Base-by-base conservation (phyloP, 495 filamentous ascomycete genomes). In the Bryoglossum gracile region DNA sequence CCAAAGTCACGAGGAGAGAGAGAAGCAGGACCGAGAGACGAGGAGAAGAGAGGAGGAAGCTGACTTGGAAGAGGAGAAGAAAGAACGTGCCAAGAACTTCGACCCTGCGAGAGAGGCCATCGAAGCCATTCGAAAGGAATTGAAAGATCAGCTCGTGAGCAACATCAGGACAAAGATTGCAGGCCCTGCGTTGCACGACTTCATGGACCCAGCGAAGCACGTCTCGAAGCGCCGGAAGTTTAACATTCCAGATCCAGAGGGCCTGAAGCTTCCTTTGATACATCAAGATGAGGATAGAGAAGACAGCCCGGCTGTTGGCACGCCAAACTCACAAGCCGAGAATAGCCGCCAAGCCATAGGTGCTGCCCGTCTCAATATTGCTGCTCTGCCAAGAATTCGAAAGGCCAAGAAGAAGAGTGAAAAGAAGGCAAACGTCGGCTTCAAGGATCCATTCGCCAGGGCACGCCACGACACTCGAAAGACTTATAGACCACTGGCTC, bases 11-110 rank as follows among this genome's bases (percentile, higher is more conserved):
- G 82, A 85, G 48, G 64, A 75, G 56, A 71, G 75, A 36, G 70
- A 75, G 42, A 73, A 70, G 50, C 74, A 70, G 28, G 72, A 82
- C 51, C 61, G 64, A 23, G 77, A 81, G 37, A 64, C 71, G 32
- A 53, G 76, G n/a, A 76, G 73, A 34, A 81, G 75, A 48, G 84
- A 92, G 54, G 80, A 84, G 9, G 86, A 85, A 46, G 63, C 77
- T 34, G 89, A 94, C 56, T 56, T 89, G 16, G 87, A 94, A 51
- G 83, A 90, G 56, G 89, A 96, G 58, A 95, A 89, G 62, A 81
- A 77, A 51, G 81, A 89, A 50, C 70, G 90, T 37, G 90, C 88
- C 1, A 75, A 80, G 54, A 82, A 89, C 53, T 72, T 95, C 43
- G 91, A 98, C 60, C 89, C 91, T 32, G 84, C 87, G n/a, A 69